Base-by-base conservation (phyloP, 306 rosid genomes). In the Mimosa pudica region DNA sequence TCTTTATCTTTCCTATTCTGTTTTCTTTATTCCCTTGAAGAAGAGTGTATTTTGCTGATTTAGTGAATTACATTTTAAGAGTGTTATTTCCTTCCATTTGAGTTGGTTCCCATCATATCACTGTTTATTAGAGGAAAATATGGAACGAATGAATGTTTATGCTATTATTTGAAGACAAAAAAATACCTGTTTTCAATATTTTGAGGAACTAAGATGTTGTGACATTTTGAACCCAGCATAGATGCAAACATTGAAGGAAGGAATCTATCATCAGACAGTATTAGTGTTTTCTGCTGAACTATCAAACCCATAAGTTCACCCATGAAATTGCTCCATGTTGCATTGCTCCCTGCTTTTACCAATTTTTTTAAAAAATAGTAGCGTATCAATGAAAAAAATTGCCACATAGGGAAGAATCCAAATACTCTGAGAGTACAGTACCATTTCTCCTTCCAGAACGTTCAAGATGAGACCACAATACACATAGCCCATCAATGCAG, bases 401-500 rank as follows among this genome's bases (percentile, higher is more conserved):
- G 33, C 57, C 7, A 66, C 51, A 63, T 52, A 49, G 74, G 20
- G 12, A n/a, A 16, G 57, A 32, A 74, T 52, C 71, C n/a, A 66
- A 70, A 54, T 64, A 78, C 70, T 81, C 45, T 17, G 65, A 64
- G 55, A 73, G 66, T 24, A 61, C 60, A 77, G 64, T 92, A 94
- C 98, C 98, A 81, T 95, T 92, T 89, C 85, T 94, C 87, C 89
- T 89, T 88, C 89, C 92, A 78, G 87, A 87, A 35, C 82, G 82
- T 76, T 88, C 92, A 35, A 88, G 86, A 68, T 46, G 92, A 83
- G 81, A 75, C 90, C 94, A 84, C 73, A 92, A 78, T 65, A 89
- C 83, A 70, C 73, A 78, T 54, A 95, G 64, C 79, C 85, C 87
- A 67, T 86, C 95, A 24, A 90, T 75, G 77, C 98, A 91, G 79